Evolutionary conservation across 2,329 filamentous ascomycete species (phyloP), one percentile per base, ranked within the genome.

Genomic region (Neophaeococcomyces mojaviensis): DNA sequence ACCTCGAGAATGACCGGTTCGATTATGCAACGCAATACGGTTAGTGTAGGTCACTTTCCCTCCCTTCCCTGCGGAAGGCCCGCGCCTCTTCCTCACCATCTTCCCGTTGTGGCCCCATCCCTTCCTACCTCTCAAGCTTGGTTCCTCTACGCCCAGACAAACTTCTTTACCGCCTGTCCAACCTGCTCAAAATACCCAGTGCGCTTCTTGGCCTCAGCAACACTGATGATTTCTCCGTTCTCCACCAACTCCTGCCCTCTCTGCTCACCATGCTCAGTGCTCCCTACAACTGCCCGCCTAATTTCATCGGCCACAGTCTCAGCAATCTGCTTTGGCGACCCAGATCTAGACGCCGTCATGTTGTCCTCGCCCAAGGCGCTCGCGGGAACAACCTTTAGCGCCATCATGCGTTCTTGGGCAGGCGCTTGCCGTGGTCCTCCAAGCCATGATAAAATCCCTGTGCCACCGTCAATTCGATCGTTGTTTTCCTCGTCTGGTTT

Each of bases 121-220:
- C 12, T 5, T 9, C 20, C 35, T 15, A 15, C n/a, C 13, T 35
- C 32, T 15, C 13, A 18, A 35, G 6, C 16, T 18, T 6, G 32
- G 32, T 15, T 5, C 22, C 30, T 16, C 30, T 65, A 79, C 2
- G 75, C 73, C 92, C 92, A 97, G 10, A 98, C 88, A 62, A 97
- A 68, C 71, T 87, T 94, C 77, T 95, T 96, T 58, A 97, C 74
- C 49, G 84, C 85, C 70, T 97, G 88, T 1, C 88, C 87, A 59
- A 94, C 67, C 62, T 90, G 83, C 66, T 96, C 90, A 43, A 97
- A 64, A 57, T 94, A 73, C 0, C 88, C 86, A 0, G 90, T 96
- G 50, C 83, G 88, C 70, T 78, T 85, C 74, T 79, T 90, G 47
- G 92, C 92, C 60, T 96, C 88, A 2, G 79, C 80, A 44, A 94